Evolutionary conservation across 176 grass and related monocot genomes (phyloP).

Genomic region (Cymbopogon citratus): DNA sequence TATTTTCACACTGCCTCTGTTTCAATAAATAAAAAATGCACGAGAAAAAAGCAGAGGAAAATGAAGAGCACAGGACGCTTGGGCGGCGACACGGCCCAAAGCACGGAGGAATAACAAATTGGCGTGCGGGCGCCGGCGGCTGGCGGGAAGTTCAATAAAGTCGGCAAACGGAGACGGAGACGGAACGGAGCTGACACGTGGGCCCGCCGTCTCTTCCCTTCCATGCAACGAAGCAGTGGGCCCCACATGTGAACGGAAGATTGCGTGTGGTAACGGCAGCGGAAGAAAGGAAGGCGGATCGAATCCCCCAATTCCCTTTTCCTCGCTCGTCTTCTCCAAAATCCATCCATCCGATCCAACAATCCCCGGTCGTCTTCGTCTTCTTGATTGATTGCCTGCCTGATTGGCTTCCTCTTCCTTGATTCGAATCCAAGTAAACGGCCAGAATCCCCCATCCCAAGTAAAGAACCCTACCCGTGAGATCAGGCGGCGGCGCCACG

Average conservation of each 20-base stretch:
- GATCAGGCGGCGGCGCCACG: not conserved
- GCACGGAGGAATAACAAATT: not conserved
- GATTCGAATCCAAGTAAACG: not conserved
- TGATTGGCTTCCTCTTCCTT: not conserved
- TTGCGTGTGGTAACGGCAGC: not conserved
- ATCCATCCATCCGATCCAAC: not conserved
- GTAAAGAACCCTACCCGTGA: not conserved
- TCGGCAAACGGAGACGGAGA: not conserved
- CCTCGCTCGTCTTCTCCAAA: not conserved
- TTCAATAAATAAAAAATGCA: no score
- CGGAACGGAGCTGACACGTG: not conserved
- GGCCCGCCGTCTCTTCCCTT: not conserved
- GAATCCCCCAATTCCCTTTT: not conserved
- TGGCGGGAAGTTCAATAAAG: not conserved
- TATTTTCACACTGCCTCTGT: no score
- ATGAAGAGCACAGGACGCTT: no score
- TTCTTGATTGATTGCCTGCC: not conserved
- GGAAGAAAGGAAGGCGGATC: not conserved
- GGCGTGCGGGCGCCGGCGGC: not conserved
- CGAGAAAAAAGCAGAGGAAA: no score
- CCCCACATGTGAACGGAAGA: not conserved
- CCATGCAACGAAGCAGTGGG: not conserved
- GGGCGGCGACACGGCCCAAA: not conserved
- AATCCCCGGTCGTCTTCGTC: not conserved
- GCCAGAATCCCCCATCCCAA: not conserved